A percentile compares a stretch with the other conserved stretches of the same genome.
Evolutionary conservation across 805 yeast genomes (phyloP).

Genomic region (Metschnikowia picachoensis): DNA sequence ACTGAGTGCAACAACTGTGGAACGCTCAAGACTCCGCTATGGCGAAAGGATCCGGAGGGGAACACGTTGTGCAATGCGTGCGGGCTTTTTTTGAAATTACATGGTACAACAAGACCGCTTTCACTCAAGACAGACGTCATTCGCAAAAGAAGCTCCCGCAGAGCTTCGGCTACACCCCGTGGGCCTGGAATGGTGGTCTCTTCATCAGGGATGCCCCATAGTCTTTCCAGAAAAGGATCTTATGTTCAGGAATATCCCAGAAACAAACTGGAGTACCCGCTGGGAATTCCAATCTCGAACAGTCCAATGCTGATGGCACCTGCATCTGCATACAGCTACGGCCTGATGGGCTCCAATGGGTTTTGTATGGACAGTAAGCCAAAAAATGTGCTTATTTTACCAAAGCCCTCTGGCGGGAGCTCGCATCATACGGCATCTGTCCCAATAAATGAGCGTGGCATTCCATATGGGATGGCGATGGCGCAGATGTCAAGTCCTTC

Average conservation of each 20-base stretch:
- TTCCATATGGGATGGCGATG: not conserved
- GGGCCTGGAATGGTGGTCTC: slow-evolving; percentile 9
- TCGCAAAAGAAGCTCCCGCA: slow-evolving; percentile 50
- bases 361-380: slow-evolving; percentile 20
- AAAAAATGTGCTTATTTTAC: slow-evolving; percentile 39
- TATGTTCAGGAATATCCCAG: slow-evolving; percentile 7
- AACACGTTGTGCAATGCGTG: slow-evolving; percentile 63
- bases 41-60: slow-evolving; percentile 59
- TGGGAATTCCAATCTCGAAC: slow-evolving; percentile 9
- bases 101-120: slow-evolving; percentile 59
- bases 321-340: slow-evolving; percentile 5
- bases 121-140: slow-evolving; percentile 56
- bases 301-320: slow-evolving; percentile 8
- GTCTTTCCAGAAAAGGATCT: slow-evolving; percentile 3
- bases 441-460: not conserved
- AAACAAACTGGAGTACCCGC: slow-evolving; percentile 2
- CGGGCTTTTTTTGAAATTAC: slow-evolving; percentile 56
- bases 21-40: slow-evolving; percentile 56
- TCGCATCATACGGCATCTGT: not conserved
- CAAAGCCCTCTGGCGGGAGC: slow-evolving; percentile 28
- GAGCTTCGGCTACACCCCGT: slow-evolving; percentile 13
- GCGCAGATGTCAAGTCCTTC: slow-evolving; percentile 13
- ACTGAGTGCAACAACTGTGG: slow-evolving; percentile 56
- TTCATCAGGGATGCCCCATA: not conserved
- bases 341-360: slow-evolving; percentile 7